Evolutionary conservation across 345 rosid genomes (phyloP).

Genomic region (Luvunga scandens): DNA sequence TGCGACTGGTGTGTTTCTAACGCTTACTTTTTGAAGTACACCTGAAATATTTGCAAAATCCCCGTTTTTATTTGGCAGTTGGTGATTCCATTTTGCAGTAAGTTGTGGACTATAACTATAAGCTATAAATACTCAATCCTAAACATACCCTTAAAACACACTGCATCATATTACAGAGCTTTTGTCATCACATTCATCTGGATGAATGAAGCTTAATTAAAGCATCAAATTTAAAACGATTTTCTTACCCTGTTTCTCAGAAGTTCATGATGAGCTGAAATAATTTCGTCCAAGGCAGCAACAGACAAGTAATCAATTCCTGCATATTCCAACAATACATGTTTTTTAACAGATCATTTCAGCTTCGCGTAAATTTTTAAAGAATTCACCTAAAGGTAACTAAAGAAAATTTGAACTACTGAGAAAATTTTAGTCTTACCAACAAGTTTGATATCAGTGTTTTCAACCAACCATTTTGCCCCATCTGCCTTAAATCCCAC

Average conservation of each 20-base stretch:
- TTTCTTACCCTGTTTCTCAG: conserved; percentile 27
- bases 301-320: conserved; percentile 50
- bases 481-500: conserved; percentile 85
- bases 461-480: conserved; percentile 85
- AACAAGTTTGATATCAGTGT: conserved; percentile 81
- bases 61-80: too few relatives aligned
- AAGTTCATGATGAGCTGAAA: conserved; percentile 28
- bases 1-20: too few relatives aligned
- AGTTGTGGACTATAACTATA: too few relatives aligned
- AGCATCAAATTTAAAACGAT: background rate
- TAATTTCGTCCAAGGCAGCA: conserved; percentile 19
- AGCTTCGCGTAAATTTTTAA: too few relatives aligned
- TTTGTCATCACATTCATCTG: background rate
- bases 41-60: too few relatives aligned
- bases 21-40: too few relatives aligned
- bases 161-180: background rate
- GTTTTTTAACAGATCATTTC: background rate
- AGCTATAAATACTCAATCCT: too few relatives aligned
- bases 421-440: conserved; percentile 34
- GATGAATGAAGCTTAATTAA: background rate
- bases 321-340: conserved; percentile 55
- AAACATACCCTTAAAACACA: too few relatives aligned
- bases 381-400: background rate
- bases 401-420: background rate
- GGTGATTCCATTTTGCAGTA: too few relatives aligned